These are phyloP conservation scores for Porphyrellus cyaneotinctus DNA, from an alignment of 768 basidiomycete genomes.

Conservation along the genomic window DNA sequence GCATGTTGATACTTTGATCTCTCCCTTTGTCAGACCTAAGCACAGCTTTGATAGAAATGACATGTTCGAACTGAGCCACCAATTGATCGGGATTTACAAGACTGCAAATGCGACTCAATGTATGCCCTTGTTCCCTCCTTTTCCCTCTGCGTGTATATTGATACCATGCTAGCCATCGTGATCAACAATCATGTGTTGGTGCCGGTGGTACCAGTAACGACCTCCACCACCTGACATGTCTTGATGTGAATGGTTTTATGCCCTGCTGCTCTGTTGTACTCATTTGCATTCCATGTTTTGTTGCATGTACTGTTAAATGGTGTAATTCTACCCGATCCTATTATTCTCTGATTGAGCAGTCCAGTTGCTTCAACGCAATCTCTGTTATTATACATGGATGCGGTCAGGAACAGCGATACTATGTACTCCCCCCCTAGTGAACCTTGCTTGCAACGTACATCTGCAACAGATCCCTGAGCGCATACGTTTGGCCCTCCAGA, in stretches of 20 bases:
- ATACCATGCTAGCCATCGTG: constrained; percentile 53
- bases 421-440: no score
- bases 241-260: background rate
- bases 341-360: no score
- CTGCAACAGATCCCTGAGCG: constrained; percentile 24
- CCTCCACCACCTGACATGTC: constrained; percentile 6
- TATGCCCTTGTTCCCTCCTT: constrained; percentile 27
- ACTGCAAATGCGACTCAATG: constrained; percentile 86
- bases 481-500: constrained; percentile 20
- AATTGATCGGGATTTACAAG: constrained; percentile 99
- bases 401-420: no score
- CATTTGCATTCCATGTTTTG: background rate
- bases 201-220: constrained; percentile 6
- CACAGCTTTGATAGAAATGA: constrained; percentile 59
- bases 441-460: background rate
- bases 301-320: background rate
- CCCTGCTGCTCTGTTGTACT: background rate
- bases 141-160: background rate
- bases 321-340: no score
- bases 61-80: constrained; percentile 97
- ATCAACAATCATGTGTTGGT: constrained; percentile 70
- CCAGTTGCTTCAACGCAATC: no score
- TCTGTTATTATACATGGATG: no score
- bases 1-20: constrained; percentile 37
- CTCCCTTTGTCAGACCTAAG: background rate